Conservation (phyloP, 257 asterid species). For the Solanum chmielewskii region DNA sequence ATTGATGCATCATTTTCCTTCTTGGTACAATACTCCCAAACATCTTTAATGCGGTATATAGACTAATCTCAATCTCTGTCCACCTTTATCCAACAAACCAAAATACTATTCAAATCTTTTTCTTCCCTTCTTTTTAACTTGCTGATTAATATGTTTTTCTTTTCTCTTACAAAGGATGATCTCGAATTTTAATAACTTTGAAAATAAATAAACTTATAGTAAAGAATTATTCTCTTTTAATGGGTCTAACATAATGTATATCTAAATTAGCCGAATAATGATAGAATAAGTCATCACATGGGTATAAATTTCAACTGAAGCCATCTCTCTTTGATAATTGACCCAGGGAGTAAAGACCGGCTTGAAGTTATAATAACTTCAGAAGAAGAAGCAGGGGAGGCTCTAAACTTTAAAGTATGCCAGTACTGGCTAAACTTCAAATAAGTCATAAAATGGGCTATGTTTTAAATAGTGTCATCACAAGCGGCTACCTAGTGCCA, state of each 20-base stretch:
- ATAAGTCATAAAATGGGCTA: not conserved
- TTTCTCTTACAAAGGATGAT: not conserved
- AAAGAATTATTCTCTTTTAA: not conserved
- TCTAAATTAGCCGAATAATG: not conserved
- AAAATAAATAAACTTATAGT: not conserved
- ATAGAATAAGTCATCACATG: not conserved
- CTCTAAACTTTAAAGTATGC: not conserved
- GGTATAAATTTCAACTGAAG: not conserved
- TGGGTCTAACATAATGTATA: not conserved
- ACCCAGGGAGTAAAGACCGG: not conserved
- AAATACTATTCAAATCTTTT: not conserved
- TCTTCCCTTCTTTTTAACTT: not conserved
- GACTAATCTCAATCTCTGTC: not conserved
- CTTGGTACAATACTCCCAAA: not conserved
- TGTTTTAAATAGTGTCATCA: not conserved
- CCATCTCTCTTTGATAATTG: not conserved
- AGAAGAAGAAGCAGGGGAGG: not conserved
- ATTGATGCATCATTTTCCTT: slow-evolving; percentile 27
- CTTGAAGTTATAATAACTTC: not conserved
- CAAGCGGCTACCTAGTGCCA: not conserved
- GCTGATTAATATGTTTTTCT: not conserved
- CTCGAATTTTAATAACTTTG: not conserved
- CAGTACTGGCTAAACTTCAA: not conserved
- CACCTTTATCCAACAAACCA: not conserved
- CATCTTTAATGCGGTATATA: not conserved